Conservation (phyloP, 371 early-diverging fungal species). For the Nematocida sp. region DNA sequence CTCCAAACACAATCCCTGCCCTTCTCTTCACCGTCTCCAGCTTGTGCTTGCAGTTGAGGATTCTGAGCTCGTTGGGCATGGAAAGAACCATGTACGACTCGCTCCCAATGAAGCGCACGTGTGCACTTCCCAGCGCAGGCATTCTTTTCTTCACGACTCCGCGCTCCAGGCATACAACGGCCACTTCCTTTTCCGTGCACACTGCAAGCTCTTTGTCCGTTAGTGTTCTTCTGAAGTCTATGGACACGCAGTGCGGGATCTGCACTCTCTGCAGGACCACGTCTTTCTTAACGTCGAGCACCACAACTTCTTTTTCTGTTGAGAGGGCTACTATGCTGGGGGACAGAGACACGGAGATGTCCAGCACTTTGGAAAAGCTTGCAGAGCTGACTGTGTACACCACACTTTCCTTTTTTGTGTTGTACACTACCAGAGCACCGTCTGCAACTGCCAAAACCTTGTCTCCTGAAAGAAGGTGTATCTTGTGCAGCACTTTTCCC, state of each 20-base stretch:
- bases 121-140: background rate
- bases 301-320: constrained; percentile 1
- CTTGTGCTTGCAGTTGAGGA: constrained; percentile 22
- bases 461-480: background rate
- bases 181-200: background rate
- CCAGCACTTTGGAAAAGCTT: background rate
- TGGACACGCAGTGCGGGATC: background rate
- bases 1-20: constrained; percentile 20
- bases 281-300: constrained; percentile 41
- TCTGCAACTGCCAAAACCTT: constrained; percentile 11
- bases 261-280: constrained; percentile 23
- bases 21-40: background rate
- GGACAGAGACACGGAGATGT: constrained; percentile 22
- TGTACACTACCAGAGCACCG: background rate
- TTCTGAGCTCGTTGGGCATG: constrained; percentile 11
- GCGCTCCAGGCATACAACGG: constrained; percentile 28
- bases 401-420: background rate
- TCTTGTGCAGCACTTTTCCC: background rate
- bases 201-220: constrained; percentile 20
- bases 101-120: constrained; percentile 6
- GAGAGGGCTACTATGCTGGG: constrained; percentile 25
- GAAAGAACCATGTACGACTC: constrained; percentile 18
- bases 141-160: constrained; percentile 24
- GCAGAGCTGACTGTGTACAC: constrained; percentile 21
- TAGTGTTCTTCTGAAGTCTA: constrained; percentile 35